A percentile compares a stretch with the other conserved stretches of the same genome.
phyloP scores from a whole-genome alignment of 768 basidiomycete species.

The Clitopilus passeckerianus region DNA sequence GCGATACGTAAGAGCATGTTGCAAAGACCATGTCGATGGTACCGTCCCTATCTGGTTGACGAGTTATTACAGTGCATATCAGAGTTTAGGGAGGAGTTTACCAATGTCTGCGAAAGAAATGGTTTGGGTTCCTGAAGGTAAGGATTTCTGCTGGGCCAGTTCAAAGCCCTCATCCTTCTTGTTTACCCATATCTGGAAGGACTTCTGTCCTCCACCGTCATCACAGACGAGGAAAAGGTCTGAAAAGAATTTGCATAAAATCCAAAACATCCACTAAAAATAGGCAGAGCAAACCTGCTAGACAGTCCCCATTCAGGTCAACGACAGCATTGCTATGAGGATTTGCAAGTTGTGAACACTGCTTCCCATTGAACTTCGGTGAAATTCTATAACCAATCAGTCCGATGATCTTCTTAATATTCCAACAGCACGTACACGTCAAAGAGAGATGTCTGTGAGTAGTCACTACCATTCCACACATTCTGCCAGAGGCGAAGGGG shows the following conservation, averaged over 20 bases:
- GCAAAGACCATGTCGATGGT: constrained; percentile 94
- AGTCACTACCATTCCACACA: constrained; percentile 58
- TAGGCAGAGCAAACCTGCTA: constrained; percentile 55
- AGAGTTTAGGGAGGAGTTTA: constrained; percentile 22
- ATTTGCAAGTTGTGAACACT: constrained; percentile 67
- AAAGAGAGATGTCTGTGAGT: constrained; percentile 48
- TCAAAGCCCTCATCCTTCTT: constrained; percentile 71
- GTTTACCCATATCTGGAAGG: constrained; percentile 92
- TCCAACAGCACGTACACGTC: constrained; percentile 47
- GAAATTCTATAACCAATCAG: constrained; percentile 35
- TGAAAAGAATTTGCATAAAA: constrained; percentile 16
- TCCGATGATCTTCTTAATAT: neutral
- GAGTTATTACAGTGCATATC: neutral
- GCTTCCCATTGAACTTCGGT: constrained; percentile 54
- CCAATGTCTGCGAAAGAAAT: constrained; percentile 92
- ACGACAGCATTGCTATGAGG: constrained; percentile 95
- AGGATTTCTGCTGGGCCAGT: constrained; percentile 56
- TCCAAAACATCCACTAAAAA: neutral
- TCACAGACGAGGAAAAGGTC: constrained; percentile 91
- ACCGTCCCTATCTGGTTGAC: constrained; percentile 77
- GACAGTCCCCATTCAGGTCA: constrained; percentile 93
- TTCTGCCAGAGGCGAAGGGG: constrained; percentile 77
- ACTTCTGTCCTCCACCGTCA: constrained; percentile 48
- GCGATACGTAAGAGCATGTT: constrained; percentile 70
- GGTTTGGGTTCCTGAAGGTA: constrained; percentile 74